A percentile compares a stretch with the other conserved stretches of the same genome.
phyloP scores from a whole-genome alignment of 2,329 filamentous ascomycete genomes.

The Fusarium denticulatum region DNA sequence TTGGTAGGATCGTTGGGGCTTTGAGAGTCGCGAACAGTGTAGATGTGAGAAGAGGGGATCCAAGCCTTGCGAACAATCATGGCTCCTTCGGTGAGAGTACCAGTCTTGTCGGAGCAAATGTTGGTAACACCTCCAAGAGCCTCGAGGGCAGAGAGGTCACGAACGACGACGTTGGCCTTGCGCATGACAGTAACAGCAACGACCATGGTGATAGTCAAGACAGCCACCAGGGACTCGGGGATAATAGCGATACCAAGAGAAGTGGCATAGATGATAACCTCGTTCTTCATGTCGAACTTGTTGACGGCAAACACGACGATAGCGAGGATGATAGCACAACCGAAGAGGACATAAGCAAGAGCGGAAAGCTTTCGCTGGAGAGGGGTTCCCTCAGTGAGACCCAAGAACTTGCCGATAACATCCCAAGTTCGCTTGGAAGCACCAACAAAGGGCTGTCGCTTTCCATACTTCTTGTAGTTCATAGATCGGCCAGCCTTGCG shows the following conservation, averaged over 20 bases:
- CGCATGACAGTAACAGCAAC: slow-evolving; percentile 72
- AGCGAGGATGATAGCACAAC: slow-evolving; percentile 69
- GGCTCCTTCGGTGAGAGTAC: slow-evolving; percentile 73
- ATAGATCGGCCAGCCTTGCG: slow-evolving; percentile 64
- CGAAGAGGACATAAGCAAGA: slow-evolving; percentile 80
- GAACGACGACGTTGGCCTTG: slow-evolving; percentile 71
- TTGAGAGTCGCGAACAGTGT: slow-evolving; percentile 69
- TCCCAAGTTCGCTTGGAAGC: slow-evolving; percentile 59
- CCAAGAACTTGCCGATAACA: slow-evolving; percentile 67
- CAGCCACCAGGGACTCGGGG: slow-evolving; percentile 72
- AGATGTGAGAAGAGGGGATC: slow-evolving; percentile 66
- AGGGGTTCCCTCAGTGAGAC: slow-evolving; percentile 74
- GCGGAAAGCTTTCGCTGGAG: slow-evolving; percentile 82
- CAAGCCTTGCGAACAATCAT: slow-evolving; percentile 76
- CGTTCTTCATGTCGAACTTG: slow-evolving; percentile 60
- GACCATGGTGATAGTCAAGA: slow-evolving; percentile 76
- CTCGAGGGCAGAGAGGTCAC: slow-evolving; percentile 73
- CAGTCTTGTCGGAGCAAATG: slow-evolving; percentile 79
- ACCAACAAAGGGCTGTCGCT: slow-evolving; percentile 59
- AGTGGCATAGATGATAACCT: slow-evolving; percentile 68
- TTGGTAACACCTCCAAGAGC: slow-evolving; percentile 76
- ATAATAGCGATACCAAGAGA: slow-evolving; percentile 71
- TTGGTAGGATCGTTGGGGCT: slow-evolving; percentile 70
- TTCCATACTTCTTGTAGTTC: slow-evolving; percentile 64
- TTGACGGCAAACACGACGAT: slow-evolving; percentile 69